Evolutionary conservation across 2,329 filamentous ascomycete species (phyloP).

Genomic region (Colletotrichum australisinense): DNA sequence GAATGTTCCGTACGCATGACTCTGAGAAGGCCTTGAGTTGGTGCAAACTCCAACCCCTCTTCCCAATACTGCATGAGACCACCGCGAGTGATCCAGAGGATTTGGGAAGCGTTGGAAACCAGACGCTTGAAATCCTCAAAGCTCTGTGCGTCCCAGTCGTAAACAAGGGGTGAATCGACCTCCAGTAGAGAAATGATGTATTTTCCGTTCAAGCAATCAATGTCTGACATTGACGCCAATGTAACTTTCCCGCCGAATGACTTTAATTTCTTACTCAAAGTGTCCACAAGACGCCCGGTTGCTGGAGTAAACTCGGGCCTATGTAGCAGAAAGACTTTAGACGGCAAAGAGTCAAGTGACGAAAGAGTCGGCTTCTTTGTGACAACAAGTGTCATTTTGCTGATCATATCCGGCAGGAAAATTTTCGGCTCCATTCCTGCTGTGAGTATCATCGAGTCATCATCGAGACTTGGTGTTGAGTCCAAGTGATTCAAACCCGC

Average conservation of each 20-base stretch:
- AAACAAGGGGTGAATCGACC: conserved; percentile 18
- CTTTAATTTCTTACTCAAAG: neutral
- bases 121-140: conserved; percentile 30
- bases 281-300: neutral
- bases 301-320: neutral
- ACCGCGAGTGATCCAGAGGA: conserved; percentile 34
- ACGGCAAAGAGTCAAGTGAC: neutral
- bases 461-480: neutral
- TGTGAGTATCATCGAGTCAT: neutral
- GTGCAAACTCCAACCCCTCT: conserved; percentile 28
- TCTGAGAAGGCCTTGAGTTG: conserved; percentile 31
- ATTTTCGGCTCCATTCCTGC: neutral
- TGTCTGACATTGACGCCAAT: neutral
- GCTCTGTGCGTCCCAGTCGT: conserved; percentile 20
- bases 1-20: conserved; percentile 36
- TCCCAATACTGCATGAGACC: conserved; percentile 22
- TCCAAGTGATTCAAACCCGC: neutral
- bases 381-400: neutral
- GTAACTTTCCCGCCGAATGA: too few species aligned
- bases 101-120: conserved; percentile 27
- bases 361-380: neutral
- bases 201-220: conserved; percentile 2
- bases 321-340: neutral
- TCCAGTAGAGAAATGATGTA: conserved; percentile 34
- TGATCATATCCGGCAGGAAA: neutral